These are phyloP conservation scores for Chlamydomonas sp. DNA, from an alignment of 139 green algal genomes.

Conservation along the genomic window DNA sequence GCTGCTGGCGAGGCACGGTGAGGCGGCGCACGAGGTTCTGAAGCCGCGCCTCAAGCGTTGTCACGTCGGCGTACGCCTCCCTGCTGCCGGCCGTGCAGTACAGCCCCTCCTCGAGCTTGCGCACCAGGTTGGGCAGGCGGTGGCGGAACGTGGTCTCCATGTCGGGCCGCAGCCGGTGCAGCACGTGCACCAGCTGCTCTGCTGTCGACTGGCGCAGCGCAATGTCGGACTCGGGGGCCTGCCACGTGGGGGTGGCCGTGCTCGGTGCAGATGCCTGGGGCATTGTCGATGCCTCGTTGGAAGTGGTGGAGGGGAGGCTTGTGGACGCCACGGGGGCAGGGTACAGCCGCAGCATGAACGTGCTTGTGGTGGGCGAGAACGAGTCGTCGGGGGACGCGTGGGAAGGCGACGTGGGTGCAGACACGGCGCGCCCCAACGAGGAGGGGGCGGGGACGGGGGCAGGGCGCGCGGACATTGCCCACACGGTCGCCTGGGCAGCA, in stretches of 20 bases:
- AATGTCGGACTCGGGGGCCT: background rate
- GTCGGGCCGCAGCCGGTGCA: background rate
- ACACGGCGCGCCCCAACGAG: too few relatives aligned
- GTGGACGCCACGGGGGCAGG: too few relatives aligned
- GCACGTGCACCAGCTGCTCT: background rate
- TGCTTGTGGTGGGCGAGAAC: too few relatives aligned
- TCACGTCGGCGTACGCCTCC: slow-evolving; percentile 1
- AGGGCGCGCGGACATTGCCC: background rate
- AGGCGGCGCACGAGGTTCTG: background rate
- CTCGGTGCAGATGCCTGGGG: background rate
- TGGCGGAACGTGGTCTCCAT: background rate
- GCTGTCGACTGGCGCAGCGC: background rate
- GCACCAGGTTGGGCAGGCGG: slow-evolving; percentile 7
- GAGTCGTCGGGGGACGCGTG: too few relatives aligned
- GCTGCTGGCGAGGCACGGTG: background rate
- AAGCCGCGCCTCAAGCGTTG: background rate
- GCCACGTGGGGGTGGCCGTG: background rate
- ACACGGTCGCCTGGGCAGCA: background rate
- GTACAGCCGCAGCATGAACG: too few relatives aligned
- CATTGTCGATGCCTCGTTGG: background rate
- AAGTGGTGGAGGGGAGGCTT: background rate
- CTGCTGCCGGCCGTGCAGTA: background rate
- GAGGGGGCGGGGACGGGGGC: too few relatives aligned
- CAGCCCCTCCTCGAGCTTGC: slow-evolving; percentile 10
- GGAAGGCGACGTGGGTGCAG: too few relatives aligned